Evolutionary conservation across 1,139 yeast species (phyloP), one percentile per base, ranked within the genome.

Genomic region (Candida sp.): DNA sequence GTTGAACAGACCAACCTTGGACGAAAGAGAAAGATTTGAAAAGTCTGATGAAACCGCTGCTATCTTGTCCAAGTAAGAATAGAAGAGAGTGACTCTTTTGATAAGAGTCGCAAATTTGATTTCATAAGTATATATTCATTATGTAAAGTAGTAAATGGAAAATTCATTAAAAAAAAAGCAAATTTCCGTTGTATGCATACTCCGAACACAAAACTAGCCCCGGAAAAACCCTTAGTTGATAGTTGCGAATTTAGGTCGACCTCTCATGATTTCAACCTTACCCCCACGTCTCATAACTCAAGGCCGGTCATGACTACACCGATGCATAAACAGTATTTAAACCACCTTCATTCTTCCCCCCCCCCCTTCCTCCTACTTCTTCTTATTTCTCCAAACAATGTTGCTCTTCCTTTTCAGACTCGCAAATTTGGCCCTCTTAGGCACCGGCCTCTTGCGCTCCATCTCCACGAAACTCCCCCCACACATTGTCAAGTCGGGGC

Each of bases 401-500:
- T 27, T 26, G n/a, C 7, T 28, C 3, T 6, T 23, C n/a, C 33
- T 44, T 44, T 48, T 51, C 25, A 47, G 52, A 37, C 8, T 51
- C 5, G 22, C 44, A 4, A 44, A 23, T 26, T 46, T 51, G 11
- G 25, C 42, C 5, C 40, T 51, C 31, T 25, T 51, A 28, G 54
- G 51, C 3, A 34, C 43, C 31, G 54, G 54, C 1, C 46, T 51
- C 6, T 25, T 32, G 22, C 47, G 46, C 39, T 51, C 54, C 22
- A 31, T 48, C 7, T 38, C 54, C 2, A 47, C 60, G 9, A 57
- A 57, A 23, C 51, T 54, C 22, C 89, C 90, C 1, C 70, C 68
- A 1, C 69, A 67, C 35, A 63, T 85, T 40, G 69, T 58, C 1
- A 64, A 68, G 22, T 89, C 83, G 0, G 90, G 90, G 1, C 85